phyloP scores from a whole-genome alignment of 2,329 filamentous ascomycete species.

The Malbranchea cinnamomea region DNA sequence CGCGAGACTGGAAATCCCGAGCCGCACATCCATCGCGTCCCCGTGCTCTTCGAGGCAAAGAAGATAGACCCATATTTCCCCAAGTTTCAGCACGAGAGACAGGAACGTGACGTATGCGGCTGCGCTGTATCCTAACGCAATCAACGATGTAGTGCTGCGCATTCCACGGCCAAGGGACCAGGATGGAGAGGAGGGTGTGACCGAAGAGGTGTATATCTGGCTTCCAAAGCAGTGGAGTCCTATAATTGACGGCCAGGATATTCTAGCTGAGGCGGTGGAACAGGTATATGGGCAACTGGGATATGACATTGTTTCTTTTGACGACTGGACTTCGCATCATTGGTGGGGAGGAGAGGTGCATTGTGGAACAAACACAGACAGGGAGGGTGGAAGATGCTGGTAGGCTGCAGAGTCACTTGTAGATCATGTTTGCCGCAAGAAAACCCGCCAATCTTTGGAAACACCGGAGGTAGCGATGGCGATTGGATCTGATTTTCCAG shows the following conservation, averaged over 20 bases:
- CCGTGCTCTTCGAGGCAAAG: too few species aligned
- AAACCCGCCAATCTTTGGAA: too few species aligned
- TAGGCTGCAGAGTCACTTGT: too few species aligned
- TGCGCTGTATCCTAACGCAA: constrained; percentile 6
- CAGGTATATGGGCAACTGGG: constrained; percentile 8
- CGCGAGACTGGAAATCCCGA: too few species aligned
- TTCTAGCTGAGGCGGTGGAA: constrained; percentile 7
- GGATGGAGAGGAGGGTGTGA: too few species aligned
- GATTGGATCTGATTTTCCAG: too few species aligned
- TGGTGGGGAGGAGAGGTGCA: constrained; percentile 12
- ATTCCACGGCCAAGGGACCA: too few species aligned
- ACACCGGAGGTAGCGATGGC: too few species aligned
- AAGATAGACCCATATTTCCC: constrained; percentile 3
- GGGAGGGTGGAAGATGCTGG: constrained; percentile 4
- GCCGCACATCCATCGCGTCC: too few species aligned
- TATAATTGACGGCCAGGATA: constrained; percentile 11
- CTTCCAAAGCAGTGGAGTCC: constrained; percentile 13
- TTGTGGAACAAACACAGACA: constrained; percentile 13
- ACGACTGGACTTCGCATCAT: constrained; percentile 14
- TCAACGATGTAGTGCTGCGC: constrained; percentile 10
- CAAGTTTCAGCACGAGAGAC: not conserved
- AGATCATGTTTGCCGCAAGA: too few species aligned
- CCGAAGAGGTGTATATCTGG: too few species aligned
- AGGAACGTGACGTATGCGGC: not conserved
- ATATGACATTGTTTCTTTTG: constrained; percentile 10